Conservation (phyloP, 257 asterid species). For the Fraxinus excelsior region DNA sequence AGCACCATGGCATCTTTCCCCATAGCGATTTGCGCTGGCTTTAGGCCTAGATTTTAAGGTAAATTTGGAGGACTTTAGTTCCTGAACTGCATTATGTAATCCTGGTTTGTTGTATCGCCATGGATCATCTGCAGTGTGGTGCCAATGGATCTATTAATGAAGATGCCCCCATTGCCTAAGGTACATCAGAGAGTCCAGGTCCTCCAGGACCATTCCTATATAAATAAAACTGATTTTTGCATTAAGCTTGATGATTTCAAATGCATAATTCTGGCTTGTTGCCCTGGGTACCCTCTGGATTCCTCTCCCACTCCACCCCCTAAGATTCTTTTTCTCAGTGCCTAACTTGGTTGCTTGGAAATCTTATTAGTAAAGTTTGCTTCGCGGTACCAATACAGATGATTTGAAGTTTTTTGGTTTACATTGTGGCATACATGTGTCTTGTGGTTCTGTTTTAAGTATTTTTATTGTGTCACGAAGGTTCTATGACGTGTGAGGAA, state of each 20-base stretch:
- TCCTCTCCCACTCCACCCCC: neutral
- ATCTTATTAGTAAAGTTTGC: neutral
- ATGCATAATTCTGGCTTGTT: neutral
- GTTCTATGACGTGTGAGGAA: neutral
- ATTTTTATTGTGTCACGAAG: neutral
- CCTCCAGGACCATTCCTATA: conserved; percentile 3
- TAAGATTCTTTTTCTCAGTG: neutral
- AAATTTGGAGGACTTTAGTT: neutral
- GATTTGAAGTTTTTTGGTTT: neutral
- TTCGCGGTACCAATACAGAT: neutral
- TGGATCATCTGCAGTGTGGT: neutral
- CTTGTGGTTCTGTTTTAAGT: neutral
- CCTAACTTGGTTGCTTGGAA: neutral
- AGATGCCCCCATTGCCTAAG: neutral
- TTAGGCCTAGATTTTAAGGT: neutral
- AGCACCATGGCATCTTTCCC: neutral
- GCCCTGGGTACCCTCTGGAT: neutral
- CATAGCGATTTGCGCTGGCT: neutral
- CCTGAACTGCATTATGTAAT: neutral
- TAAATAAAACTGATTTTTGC: conserved; percentile 1
- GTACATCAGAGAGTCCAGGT: neutral
- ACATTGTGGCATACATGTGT: neutral
- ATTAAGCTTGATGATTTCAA: neutral
- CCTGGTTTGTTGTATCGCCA: neutral
- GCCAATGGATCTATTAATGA: neutral